Evolutionary conservation across 1,284 basidiomycete species (phyloP).

Genomic region (Apiotrichum mycotoxinovorans): DNA sequence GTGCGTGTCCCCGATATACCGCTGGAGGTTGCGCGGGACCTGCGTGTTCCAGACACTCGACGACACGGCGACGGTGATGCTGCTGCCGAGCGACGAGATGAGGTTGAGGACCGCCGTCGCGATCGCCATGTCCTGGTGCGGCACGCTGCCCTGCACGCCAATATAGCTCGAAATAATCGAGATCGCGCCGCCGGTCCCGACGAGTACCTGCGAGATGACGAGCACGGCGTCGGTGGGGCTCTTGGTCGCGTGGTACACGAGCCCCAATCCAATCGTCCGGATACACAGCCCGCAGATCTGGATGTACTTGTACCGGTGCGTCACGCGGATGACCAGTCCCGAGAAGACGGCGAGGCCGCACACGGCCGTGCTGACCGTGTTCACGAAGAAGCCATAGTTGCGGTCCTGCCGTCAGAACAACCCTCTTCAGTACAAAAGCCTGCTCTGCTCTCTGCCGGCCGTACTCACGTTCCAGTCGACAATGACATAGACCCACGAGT

Average conservation of each 20-base stretch:
- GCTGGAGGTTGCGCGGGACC: slow-evolving; percentile 29
- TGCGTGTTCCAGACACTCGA: slow-evolving; percentile 10
- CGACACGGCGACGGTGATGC: slow-evolving; percentile 4
- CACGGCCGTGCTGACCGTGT: slow-evolving; percentile 25
- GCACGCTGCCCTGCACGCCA: slow-evolving; percentile 4
- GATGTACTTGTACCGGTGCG: slow-evolving; percentile 46
- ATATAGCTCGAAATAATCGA: slow-evolving; percentile 39
- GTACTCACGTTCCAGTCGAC: slow-evolving; percentile 26
- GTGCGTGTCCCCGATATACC: slow-evolving; percentile 26
- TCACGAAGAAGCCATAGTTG: slow-evolving; percentile 26
- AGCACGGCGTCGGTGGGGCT: slow-evolving; percentile 26
- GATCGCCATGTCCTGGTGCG: slow-evolving; percentile 9
- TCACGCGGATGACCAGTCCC: slow-evolving; percentile 41
- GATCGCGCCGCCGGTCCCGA: slow-evolving; percentile 22
- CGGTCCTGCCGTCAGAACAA: background rate
- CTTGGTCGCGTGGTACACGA: slow-evolving; percentile 6
- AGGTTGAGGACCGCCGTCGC: slow-evolving; percentile 7
- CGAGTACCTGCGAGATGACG: slow-evolving; percentile 34
- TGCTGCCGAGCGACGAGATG: slow-evolving; percentile 10
- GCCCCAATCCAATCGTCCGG: slow-evolving; percentile 18
- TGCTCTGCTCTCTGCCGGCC: no score
- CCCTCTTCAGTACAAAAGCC: background rate
- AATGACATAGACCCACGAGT: slow-evolving; percentile 39
- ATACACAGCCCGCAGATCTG: slow-evolving; percentile 32
- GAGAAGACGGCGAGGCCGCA: slow-evolving; percentile 39